Percentiles rank a stretch among this genome's conserved stretches.
Conservation (phyloP, 2,329 filamentous ascomycete genomes). For the Calonectria naviculata region DNA sequence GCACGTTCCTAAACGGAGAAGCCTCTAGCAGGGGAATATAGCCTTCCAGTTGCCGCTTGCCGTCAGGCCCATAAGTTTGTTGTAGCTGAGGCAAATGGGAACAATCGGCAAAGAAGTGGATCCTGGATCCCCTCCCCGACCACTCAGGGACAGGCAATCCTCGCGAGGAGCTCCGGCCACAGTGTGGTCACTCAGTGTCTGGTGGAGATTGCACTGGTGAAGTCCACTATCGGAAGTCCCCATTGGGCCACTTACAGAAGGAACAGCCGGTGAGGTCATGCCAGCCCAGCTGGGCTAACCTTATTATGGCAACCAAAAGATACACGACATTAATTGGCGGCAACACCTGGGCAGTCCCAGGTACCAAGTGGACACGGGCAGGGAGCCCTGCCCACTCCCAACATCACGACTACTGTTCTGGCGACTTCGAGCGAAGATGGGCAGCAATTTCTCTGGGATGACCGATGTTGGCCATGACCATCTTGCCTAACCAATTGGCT, state of each 20-base stretch:
- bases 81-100: slow-evolving; percentile 5
- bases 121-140: background rate
- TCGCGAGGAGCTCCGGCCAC: slow-evolving; percentile 2
- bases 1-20: background rate
- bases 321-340: slow-evolving; percentile 15
- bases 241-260: slow-evolving; percentile 1
- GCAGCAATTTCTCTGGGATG: background rate
- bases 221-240: background rate
- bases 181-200: slow-evolving; percentile 8
- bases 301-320: slow-evolving; percentile 17
- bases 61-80: slow-evolving; percentile 2
- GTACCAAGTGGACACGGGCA: slow-evolving; percentile 7
- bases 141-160: background rate
- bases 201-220: background rate
- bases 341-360: background rate
- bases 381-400: background rate
- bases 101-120: background rate
- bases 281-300: slow-evolving; percentile 24
- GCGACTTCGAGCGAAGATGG: background rate
- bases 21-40: background rate
- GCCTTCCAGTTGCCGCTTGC: slow-evolving; percentile 8
- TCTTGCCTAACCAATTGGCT: background rate
- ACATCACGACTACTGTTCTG: background rate
- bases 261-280: slow-evolving; percentile 22
- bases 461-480: background rate